These are phyloP conservation scores for Alternaria sp. DNA, from an alignment of 2,329 filamentous ascomycete genomes.

Conservation along the genomic window DNA sequence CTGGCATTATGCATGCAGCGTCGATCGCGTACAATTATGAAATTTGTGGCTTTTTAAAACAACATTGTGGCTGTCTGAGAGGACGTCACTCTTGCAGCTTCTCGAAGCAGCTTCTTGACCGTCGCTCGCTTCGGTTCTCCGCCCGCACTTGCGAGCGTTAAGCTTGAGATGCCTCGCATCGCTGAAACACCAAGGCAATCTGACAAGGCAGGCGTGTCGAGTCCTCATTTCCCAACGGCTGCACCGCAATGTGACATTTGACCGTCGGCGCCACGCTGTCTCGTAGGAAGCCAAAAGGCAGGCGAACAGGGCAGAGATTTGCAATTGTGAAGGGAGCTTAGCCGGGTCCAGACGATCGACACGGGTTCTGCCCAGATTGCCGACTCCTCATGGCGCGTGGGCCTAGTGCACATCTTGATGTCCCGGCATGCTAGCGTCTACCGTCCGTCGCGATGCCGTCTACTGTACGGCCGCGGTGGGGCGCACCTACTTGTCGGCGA, in stretches of 20 bases:
- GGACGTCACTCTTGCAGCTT: constrained; percentile 25
- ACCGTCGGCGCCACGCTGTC: constrained; percentile 6
- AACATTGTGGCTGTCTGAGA: constrained; percentile 36
- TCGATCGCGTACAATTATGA: not conserved
- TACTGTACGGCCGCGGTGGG: constrained; percentile 3
- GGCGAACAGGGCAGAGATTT: constrained; percentile 18
- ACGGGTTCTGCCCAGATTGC: constrained; percentile 28
- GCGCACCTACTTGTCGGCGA: constrained; percentile 21
- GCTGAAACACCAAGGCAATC: not conserved
- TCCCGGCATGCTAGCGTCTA: not conserved
- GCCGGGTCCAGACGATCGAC: constrained; percentile 24
- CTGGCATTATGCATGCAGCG: constrained; percentile 10
- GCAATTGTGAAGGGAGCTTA: constrained; percentile 8
- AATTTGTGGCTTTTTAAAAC: not conserved
- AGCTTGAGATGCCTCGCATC: not conserved
- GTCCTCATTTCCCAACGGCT: constrained; percentile 12
- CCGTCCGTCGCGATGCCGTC: not conserved
- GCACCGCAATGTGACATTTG: constrained; percentile 5
- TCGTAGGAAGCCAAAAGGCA: not conserved
- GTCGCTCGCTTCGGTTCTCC: constrained; percentile 3
- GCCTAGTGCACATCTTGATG: constrained; percentile 2
- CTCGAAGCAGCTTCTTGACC: not conserved
- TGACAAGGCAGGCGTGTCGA: constrained; percentile 2
- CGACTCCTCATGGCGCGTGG: constrained; percentile 18
- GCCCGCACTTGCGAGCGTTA: constrained; percentile 5